Evolutionary conservation across 2,329 filamentous ascomycete genomes (phyloP).

Genomic region (Hypoxylon sp.): DNA sequence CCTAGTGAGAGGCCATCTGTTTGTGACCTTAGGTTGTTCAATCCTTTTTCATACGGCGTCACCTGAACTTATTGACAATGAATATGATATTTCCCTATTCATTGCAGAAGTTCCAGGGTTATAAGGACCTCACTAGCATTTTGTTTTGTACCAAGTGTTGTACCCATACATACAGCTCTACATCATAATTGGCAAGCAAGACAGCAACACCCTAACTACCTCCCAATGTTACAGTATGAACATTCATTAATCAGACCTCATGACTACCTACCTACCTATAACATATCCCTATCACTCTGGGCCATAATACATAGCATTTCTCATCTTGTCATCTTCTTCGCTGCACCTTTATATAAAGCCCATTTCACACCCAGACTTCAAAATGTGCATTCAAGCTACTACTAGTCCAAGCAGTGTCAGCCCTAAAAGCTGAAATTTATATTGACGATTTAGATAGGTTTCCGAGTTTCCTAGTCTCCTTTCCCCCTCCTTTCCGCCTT

Average conservation of each 20-base stretch:
- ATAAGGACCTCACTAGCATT: slow-evolving; percentile 6
- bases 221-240: background rate
- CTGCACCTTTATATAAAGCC: slow-evolving; percentile 4
- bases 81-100: background rate
- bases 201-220: background rate
- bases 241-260: background rate
- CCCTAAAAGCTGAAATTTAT: background rate
- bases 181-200: slow-evolving; percentile 9
- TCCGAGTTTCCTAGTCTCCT: slow-evolving; percentile 26
- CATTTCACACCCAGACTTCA: background rate
- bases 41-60: background rate
- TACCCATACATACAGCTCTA: slow-evolving; percentile 3
- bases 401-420: background rate
- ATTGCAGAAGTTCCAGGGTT: background rate
- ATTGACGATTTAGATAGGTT: slow-evolving; percentile 43
- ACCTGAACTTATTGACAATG: slow-evolving; percentile 5
- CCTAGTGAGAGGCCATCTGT: slow-evolving; percentile 18
- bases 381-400: background rate
- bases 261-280: background rate
- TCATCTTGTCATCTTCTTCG: slow-evolving; percentile 11
- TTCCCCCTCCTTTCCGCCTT: slow-evolving; percentile 26
- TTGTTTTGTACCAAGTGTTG: slow-evolving; percentile 15
- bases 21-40: background rate
- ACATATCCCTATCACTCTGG: slow-evolving; percentile 2
- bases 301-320: background rate